Base-by-base conservation (phyloP, 148 eudicot species). In the Fagopyrum tataricum region DNA sequence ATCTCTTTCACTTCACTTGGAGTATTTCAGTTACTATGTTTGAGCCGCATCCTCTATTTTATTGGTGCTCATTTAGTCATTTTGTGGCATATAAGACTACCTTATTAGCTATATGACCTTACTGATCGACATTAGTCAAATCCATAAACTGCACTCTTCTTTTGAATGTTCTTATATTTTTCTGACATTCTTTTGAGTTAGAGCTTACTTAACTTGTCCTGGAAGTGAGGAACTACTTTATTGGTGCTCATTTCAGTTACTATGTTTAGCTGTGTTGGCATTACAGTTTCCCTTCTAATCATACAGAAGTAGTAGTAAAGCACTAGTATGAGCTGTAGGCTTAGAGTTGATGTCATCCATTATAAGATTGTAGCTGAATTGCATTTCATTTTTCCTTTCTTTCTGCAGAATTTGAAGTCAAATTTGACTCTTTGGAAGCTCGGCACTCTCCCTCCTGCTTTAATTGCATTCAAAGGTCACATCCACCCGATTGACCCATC, bases 351-450 rank as follows among this genome's bases (percentile, higher is more conserved):
- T 59, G 52, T 26, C 76, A 15, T 44, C 44, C 11, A 76, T 5
- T 61, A 13, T 31, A 37, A 31, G 20, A 58, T 64, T 64, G 43
- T 13, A 4, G 18, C 43, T 64, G 39, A 64, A 31, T 64, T 64
- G 20, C 20, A 64, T 13, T 37, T 64, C 39, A 42, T 64, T 37
- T 64, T 15, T 7, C 20, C 20, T 10, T 23, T 3, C 26, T 4
- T 58, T 58, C 23, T 64, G 41, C 91, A 96, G 99, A 96, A 96
- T 84, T 81, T 96, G 82, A 90, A 90, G 78, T 90, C 99, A 71
- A 96, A 96, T 84, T 83, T 96, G 81, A 87, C 95, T 24, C 78
- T 96, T 82, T 96, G 97, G 97, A 96, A 90, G 85, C 97, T 96
- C 58, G 97, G 99, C 76, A 96, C 99, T 44, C 84, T 92, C 21